Conservation (phyloP, 129 eudicot species). For the Ambrosia artemisiifolia region DNA sequence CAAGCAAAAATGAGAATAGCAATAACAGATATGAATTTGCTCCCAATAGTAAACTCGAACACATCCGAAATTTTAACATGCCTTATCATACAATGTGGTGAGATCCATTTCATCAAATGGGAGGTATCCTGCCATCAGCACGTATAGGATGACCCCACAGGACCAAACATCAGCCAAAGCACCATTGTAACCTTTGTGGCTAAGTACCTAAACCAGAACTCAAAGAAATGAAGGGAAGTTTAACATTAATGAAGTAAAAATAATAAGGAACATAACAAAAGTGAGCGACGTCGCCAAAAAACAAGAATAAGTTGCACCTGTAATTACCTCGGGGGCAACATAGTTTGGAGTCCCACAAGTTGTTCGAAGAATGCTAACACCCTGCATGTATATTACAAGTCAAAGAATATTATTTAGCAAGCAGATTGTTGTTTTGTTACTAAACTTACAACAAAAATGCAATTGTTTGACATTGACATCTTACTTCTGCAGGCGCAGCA, state of each 20-base stretch:
- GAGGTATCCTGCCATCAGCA: conserved; percentile 88
- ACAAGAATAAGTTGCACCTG: conserved; percentile 20
- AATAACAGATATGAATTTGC: background rate
- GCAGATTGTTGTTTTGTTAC: background rate
- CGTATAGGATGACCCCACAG: conserved; percentile 97
- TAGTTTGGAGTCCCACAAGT: conserved; percentile 99
- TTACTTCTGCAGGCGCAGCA: conserved; percentile 91
- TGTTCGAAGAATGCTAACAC: conserved; percentile 84
- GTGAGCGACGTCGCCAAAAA: background rate
- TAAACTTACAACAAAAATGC: background rate
- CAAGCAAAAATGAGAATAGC: background rate
- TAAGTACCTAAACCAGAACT: conserved; percentile 67
- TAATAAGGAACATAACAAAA: background rate
- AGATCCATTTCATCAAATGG: conserved; percentile 99
- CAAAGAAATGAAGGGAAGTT: conserved; percentile 4
- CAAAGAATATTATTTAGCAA: background rate
- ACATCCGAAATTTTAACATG: conserved; percentile 27
- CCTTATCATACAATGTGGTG: conserved; percentile 88
- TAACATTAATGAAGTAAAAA: background rate
- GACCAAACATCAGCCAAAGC: conserved; percentile 98
- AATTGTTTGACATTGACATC: conserved; percentile 7
- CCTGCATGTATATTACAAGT: conserved; percentile 42
- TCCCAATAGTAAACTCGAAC: background rate
- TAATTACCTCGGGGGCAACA: conserved; percentile 96
- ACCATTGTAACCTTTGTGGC: conserved; percentile 99